Percentiles rank a stretch among this genome's conserved stretches.
Conservation (phyloP, 2,329 filamentous ascomycete genomes). For the Akanthomyces muscarius region DNA sequence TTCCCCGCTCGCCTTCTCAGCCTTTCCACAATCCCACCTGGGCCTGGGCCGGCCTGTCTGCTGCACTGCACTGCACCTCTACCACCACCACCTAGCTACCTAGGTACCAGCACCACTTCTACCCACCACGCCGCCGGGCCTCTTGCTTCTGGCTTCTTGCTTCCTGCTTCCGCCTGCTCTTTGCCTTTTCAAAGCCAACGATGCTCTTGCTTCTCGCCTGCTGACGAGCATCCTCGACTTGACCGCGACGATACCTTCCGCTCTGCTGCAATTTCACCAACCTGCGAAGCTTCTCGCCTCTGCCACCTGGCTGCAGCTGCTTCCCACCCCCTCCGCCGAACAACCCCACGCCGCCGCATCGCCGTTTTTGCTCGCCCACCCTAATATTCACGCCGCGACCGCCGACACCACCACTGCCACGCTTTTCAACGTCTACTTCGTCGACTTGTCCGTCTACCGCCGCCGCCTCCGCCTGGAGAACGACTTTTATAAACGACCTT, state of each 20-base stretch:
- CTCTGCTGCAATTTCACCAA: background rate
- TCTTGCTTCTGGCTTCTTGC: background rate
- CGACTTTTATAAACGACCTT: background rate
- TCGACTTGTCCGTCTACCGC: no score
- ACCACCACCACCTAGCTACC: no score
- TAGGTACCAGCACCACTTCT: background rate
- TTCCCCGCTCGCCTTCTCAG: slow-evolving; percentile 5
- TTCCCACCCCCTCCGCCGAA: slow-evolving; percentile 2
- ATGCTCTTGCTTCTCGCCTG: no score
- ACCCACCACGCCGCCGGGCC: no score
- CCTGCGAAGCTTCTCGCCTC: no score
- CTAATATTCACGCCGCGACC: background rate
- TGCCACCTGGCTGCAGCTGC: no score
- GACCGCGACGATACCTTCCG: no score
- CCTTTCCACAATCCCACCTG: background rate
- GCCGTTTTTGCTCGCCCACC: slow-evolving; percentile 12
- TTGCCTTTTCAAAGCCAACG: no score
- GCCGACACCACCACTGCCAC: background rate
- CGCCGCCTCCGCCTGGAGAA: no score
- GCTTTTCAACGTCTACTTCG: background rate
- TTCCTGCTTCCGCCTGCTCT: background rate
- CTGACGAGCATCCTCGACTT: no score
- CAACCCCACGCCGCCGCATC: slow-evolving; percentile 13
- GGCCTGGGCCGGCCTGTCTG: no score
- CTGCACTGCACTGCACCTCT: no score